phyloP scores from a whole-genome alignment of 2,329 filamentous ascomycete species.

The Fonsecaea pedrosoi region DNA sequence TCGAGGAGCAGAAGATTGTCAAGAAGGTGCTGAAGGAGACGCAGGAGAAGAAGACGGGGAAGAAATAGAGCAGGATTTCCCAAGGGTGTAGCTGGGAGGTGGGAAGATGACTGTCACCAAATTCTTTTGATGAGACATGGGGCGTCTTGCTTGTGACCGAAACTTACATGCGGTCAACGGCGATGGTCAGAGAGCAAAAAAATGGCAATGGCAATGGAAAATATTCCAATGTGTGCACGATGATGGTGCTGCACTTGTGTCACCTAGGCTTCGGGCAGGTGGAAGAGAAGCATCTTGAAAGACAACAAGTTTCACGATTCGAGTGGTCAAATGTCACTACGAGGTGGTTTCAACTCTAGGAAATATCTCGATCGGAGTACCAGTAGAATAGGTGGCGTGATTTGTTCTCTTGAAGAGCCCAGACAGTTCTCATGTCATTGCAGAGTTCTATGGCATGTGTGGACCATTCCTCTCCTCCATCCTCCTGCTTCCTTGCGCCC shows the following conservation, averaged over 20 bases:
- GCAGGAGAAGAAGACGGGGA: constrained; percentile 74
- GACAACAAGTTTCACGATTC: background rate
- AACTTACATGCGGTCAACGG: background rate
- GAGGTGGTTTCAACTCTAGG: background rate
- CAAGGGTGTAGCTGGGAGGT: background rate
- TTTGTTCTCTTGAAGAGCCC: background rate
- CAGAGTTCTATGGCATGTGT: background rate
- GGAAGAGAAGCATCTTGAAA: background rate
- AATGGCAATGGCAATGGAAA: background rate
- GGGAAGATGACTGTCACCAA: background rate
- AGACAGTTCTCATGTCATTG: background rate
- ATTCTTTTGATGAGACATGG: background rate
- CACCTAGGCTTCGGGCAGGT: background rate
- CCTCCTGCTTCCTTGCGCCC: background rate
- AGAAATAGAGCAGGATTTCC: constrained; percentile 57
- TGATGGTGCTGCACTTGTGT: background rate
- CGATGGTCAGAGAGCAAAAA: background rate
- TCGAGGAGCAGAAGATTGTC: constrained; percentile 99
- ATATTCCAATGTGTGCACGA: background rate
- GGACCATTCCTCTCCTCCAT: background rate
- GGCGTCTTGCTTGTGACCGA: background rate
- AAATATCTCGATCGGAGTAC: background rate
- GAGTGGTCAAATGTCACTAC: background rate
- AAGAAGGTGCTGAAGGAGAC: constrained; percentile 99
- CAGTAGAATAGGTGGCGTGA: background rate